phyloP scores from a whole-genome alignment of 2,329 filamentous ascomycete genomes.

The Cercospora nicotianae region DNA sequence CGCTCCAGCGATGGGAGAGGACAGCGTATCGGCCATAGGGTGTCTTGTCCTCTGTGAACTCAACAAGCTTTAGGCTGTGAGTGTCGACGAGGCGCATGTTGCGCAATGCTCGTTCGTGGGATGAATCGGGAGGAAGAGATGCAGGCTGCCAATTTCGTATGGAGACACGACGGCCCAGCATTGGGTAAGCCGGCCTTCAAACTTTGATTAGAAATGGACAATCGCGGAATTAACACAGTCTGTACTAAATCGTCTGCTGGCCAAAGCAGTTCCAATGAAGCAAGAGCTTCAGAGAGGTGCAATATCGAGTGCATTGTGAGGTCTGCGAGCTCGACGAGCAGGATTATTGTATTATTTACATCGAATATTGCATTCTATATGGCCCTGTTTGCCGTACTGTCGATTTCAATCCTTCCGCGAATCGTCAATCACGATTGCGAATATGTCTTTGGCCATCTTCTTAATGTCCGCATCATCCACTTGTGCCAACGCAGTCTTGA shows the following conservation, averaged over 20 bases:
- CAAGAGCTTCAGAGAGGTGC: too few relatives aligned
- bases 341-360: background rate
- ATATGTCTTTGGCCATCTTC: conserved; percentile 54
- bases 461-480: conserved; percentile 55
- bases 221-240: too few relatives aligned
- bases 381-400: background rate
- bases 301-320: too few relatives aligned
- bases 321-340: background rate
- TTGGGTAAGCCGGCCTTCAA: background rate
- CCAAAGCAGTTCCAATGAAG: too few relatives aligned
- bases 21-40: conserved; percentile 15
- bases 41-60: conserved; percentile 11
- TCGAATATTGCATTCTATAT: background rate
- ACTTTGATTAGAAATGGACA: background rate
- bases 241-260: too few relatives aligned
- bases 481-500: conserved; percentile 56
- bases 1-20: conserved; percentile 16
- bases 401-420: conserved; percentile 24
- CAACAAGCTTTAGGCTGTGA: conserved; percentile 4
- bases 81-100: conserved; percentile 8
- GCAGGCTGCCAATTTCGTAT: background rate
- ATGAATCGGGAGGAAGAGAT: background rate
- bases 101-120: background rate
- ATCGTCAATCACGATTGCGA: conserved; percentile 46
- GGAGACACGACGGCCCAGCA: too few relatives aligned